Percentiles rank a stretch among this genome's conserved stretches.
phyloP scores from a whole-genome alignment of 345 rosid species.

The Lepidium sativum region DNA sequence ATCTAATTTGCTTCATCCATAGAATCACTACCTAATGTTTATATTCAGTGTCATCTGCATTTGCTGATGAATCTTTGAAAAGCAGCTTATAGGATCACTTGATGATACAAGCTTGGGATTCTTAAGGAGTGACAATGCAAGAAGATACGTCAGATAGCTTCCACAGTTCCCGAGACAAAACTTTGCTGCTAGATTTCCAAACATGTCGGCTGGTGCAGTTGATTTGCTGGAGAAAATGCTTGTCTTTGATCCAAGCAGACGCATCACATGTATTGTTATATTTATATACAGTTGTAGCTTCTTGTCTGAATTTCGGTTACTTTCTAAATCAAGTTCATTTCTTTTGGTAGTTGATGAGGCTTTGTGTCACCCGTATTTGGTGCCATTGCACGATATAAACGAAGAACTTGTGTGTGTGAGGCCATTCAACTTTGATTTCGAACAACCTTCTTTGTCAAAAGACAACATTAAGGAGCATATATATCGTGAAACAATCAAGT shows the following conservation, averaged over 20 bases:
- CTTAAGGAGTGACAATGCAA: constrained; percentile 86
- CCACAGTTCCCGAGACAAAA: constrained; percentile 88
- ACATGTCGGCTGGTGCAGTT: constrained; percentile 62
- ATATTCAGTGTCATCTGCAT: neutral
- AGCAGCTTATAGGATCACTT: constrained; percentile 95
- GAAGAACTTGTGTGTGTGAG: constrained; percentile 83
- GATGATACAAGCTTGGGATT: constrained; percentile 94
- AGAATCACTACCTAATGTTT: neutral
- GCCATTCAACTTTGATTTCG: constrained; percentile 89
- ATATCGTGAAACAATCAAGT: constrained; percentile 73
- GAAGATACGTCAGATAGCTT: constrained; percentile 89
- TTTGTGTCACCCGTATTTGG: constrained; percentile 78
- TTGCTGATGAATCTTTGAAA: constrained; percentile 6
- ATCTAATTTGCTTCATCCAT: neutral
- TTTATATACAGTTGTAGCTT: neutral
- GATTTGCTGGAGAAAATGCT: constrained; percentile 96
- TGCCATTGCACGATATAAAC: constrained; percentile 82
- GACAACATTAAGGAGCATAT: constrained; percentile 95
- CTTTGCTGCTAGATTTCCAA: constrained; percentile 62
- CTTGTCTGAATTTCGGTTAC: neutral
- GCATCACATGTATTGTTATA: constrained; percentile 63
- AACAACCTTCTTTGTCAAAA: constrained; percentile 81
- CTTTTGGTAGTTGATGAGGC: constrained; percentile 76
- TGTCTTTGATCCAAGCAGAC: constrained; percentile 83
- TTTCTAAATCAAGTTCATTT: neutral